Evolutionary conservation across 192 early-diverging fungal genomes (phyloP).

Genomic region (Gryganskiella cystojenkinii): DNA sequence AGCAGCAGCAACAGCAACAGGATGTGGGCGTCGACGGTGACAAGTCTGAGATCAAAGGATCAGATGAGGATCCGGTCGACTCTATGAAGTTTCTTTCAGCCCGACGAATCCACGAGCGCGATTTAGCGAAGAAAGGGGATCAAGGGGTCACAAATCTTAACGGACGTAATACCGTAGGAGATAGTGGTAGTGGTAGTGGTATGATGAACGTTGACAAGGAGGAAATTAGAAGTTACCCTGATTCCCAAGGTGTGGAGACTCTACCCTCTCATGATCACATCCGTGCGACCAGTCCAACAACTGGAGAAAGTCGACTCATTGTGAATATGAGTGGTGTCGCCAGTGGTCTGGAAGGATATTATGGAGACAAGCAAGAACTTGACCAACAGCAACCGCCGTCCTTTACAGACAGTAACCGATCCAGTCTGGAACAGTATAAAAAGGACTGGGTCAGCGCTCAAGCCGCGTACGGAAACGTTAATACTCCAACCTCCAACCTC

Average conservation of each 20-base stretch:
- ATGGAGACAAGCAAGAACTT: not conserved
- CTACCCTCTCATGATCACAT: not conserved
- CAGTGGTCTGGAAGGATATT: not conserved
- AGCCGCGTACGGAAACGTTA: too few relatives aligned
- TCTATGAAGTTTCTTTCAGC: not conserved
- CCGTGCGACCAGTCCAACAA: not conserved
- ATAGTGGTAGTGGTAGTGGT: too few relatives aligned
- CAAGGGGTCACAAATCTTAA: too few relatives aligned
- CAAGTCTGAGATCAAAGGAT: too few relatives aligned
- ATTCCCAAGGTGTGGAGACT: not conserved
- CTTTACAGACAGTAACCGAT: not conserved
- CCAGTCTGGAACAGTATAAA: slow-evolving; percentile 13
- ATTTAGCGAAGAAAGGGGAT: not conserved
- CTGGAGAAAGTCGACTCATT: too few relatives aligned
- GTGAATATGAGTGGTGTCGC: slow-evolving; percentile 4
- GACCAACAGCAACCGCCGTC: not conserved
- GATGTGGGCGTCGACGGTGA: too few relatives aligned
- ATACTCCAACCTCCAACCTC: not conserved
- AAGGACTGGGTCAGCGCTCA: not conserved
- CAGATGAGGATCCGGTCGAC: not conserved
- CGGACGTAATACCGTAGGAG: too few relatives aligned
- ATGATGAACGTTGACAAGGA: not conserved
- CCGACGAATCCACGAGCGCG: not conserved
- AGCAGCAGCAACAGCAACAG: too few relatives aligned
- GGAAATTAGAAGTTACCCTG: too few relatives aligned